Conservation (phyloP, 2,329 filamentous ascomycete species). For the Penicillium sp. region DNA sequence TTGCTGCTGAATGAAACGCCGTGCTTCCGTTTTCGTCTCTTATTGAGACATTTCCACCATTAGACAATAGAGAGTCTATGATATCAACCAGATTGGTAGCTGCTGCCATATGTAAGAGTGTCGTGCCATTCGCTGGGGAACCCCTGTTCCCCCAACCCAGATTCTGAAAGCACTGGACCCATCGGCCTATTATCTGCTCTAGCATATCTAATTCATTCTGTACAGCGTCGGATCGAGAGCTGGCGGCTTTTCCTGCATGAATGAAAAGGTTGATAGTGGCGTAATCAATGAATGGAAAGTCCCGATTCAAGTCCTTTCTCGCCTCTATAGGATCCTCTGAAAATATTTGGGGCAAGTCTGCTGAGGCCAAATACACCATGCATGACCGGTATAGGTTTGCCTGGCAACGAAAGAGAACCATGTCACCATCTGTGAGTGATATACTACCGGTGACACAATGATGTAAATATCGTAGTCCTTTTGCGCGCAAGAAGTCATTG, state of each 20-base stretch:
- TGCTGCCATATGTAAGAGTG: conserved; percentile 3
- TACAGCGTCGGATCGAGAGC: background rate
- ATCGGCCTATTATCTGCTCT: background rate
- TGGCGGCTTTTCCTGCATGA: conserved; percentile 3
- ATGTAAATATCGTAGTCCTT: conserved; percentile 1
- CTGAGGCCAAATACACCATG: background rate
- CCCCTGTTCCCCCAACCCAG: rapidly evolving
- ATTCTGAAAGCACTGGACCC: background rate
- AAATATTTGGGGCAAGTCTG: background rate
- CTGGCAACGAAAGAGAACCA: background rate
- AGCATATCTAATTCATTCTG: background rate
- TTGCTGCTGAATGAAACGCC: background rate
- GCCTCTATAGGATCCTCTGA: background rate
- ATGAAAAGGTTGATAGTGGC: conserved; percentile 3
- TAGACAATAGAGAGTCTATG: background rate
- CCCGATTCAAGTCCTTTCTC: background rate
- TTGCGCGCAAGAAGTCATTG: conserved; percentile 4
- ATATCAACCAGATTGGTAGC: background rate
- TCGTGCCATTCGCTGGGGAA: background rate
- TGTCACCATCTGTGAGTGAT: background rate
- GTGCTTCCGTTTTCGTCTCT: background rate
- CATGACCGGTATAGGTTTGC: conserved; percentile 4
- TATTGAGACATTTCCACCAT: background rate
- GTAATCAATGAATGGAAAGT: background rate
- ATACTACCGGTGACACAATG: background rate